These are phyloP conservation scores for Macrocystidia cucumis DNA, from an alignment of 1,284 basidiomycete species.

Conservation along the genomic window DNA sequence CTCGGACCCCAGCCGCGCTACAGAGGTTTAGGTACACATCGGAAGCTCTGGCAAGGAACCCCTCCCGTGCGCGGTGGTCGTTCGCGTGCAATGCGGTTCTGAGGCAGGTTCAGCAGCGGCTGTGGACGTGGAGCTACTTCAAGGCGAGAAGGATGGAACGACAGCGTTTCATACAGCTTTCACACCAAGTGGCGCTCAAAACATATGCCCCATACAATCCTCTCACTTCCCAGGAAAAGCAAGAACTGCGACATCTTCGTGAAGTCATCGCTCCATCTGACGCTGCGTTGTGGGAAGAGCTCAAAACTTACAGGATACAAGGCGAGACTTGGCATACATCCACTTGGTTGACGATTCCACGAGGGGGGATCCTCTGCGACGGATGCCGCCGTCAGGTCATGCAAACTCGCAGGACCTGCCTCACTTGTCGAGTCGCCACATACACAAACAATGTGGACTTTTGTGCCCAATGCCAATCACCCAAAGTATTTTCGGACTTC, in stretches of 20 bases:
- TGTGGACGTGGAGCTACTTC: constrained; percentile 22
- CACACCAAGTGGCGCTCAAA: constrained; percentile 16
- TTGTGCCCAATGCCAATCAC: constrained; percentile 22
- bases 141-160: constrained; percentile 17
- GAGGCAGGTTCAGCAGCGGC: constrained; percentile 15
- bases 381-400: constrained; percentile 23
- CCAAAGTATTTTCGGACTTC: constrained; percentile 20
- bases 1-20: constrained; percentile 19
- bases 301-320: constrained; percentile 23
- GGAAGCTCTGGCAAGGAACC: constrained; percentile 15
- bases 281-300: constrained; percentile 23
- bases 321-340: constrained; percentile 14
- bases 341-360: not conserved
- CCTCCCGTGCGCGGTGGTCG: constrained; percentile 18
- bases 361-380: constrained; percentile 24
- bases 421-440: constrained; percentile 23
- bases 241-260: no score
- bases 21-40: constrained; percentile 17
- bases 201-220: no score
- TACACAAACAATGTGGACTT: constrained; percentile 25
- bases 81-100: constrained; percentile 20
- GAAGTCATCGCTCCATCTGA: constrained; percentile 25
- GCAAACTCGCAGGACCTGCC: constrained; percentile 21
- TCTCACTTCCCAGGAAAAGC: no score
- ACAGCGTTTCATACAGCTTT: constrained; percentile 22